phyloP scores from a whole-genome alignment of 1,284 basidiomycete species.

The Trametes versicolor region DNA sequence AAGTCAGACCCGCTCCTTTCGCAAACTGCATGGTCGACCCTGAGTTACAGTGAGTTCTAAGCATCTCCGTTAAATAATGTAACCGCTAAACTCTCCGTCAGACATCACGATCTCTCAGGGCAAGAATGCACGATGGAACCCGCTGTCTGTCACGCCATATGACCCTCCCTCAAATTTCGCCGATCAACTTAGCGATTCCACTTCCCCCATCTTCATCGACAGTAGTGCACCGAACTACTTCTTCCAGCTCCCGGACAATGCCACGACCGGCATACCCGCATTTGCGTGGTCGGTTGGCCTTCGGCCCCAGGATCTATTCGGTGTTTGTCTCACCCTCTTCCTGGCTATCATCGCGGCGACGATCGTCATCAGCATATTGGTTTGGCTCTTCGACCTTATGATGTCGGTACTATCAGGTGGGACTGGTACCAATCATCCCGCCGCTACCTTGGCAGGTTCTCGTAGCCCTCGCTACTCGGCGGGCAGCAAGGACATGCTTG shows the following conservation, averaged over 20 bases:
- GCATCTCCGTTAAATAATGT: slow-evolving; percentile 15
- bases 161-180: slow-evolving; percentile 73
- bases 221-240: slow-evolving; percentile 71
- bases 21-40: slow-evolving; percentile 88
- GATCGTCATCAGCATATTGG: slow-evolving; percentile 70
- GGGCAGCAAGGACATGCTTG: slow-evolving; percentile 62
- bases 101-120: slow-evolving; percentile 77
- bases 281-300: slow-evolving; percentile 87
- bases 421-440: slow-evolving; percentile 40
- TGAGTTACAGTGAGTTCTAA: slow-evolving; percentile 81
- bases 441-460: slow-evolving; percentile 49
- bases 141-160: slow-evolving; percentile 67
- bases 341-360: slow-evolving; percentile 80
- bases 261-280: slow-evolving; percentile 76
- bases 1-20: slow-evolving; percentile 83
- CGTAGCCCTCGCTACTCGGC: slow-evolving; percentile 65
- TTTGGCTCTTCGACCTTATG: slow-evolving; percentile 79
- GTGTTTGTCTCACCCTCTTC: slow-evolving; percentile 86
- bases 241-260: slow-evolving; percentile 72
- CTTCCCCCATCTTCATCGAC: slow-evolving; percentile 85
- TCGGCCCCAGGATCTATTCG: slow-evolving; percentile 85
- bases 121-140: slow-evolving; percentile 69
- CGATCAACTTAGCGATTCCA: slow-evolving; percentile 74
- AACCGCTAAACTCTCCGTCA: slow-evolving; percentile 43
- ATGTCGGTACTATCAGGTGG: slow-evolving; percentile 52